These are phyloP conservation scores for Lyophyllum semitale DNA, from an alignment of 768 basidiomycete species.

Conservation along the genomic window DNA sequence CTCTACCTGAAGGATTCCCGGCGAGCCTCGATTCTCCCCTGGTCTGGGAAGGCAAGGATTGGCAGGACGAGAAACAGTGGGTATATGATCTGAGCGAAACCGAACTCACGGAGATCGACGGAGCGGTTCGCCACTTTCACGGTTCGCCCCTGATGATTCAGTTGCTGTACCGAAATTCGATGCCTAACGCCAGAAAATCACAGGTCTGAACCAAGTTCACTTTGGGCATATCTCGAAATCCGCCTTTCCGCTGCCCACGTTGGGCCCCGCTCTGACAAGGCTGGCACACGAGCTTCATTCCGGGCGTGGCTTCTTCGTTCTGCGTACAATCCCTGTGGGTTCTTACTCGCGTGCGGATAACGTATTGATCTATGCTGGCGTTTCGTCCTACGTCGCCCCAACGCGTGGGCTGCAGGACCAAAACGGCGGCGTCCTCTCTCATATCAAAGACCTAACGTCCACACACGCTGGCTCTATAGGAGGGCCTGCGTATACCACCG, in stretches of 20 bases:
- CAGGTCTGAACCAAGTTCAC: conserved; percentile 26
- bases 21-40: conserved; percentile 33
- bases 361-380: conserved; percentile 23
- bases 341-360: conserved; percentile 24
- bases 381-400: conserved; percentile 23
- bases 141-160: conserved; percentile 14
- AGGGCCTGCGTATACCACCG: conserved; percentile 25
- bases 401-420: conserved; percentile 23
- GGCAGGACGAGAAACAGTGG: conserved; percentile 40
- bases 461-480: conserved; percentile 20
- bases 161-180: background rate
- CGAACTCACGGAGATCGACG: conserved; percentile 38
- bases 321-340: conserved; percentile 23
- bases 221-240: conserved; percentile 30
- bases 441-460: conserved; percentile 24
- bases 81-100: conserved; percentile 32
- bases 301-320: conserved; percentile 26
- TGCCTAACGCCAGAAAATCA: background rate
- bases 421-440: conserved; percentile 12
- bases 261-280: conserved; percentile 18
- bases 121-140: conserved; percentile 34
- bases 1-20: conserved; percentile 39
- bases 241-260: conserved; percentile 25
- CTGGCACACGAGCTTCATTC: conserved; percentile 22
- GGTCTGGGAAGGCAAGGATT: conserved; percentile 47